Conservation (phyloP, 1,284 basidiomycete genomes). For the Pulveroboletus sp. region DNA sequence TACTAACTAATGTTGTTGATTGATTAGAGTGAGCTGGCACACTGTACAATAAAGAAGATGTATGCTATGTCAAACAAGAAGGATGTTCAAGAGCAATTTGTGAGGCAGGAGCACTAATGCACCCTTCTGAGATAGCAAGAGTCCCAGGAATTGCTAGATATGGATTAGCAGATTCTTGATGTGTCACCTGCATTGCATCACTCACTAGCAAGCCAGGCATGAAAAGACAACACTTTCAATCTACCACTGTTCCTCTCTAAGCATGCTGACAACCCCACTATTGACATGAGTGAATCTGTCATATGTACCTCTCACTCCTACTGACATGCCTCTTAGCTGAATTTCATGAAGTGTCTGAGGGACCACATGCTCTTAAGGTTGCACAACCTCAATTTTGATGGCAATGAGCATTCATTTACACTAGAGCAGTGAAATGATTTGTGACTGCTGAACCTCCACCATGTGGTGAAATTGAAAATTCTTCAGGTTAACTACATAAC, state of each 20-base stretch:
- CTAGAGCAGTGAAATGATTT: background rate
- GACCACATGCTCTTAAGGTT: background rate
- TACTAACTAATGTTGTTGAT: background rate
- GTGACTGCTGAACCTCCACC: background rate
- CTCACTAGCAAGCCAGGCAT: background rate
- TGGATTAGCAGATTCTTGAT: background rate
- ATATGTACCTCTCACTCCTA: background rate
- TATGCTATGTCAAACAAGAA: conserved; percentile 1
- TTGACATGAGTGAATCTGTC: background rate
- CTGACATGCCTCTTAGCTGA: background rate
- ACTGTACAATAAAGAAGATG: background rate
- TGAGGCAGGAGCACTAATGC: background rate
- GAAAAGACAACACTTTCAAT: conserved; percentile 1
- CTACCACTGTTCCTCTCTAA: background rate
- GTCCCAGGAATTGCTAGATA: accelerated
- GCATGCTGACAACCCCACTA: background rate
- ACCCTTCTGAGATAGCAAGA: background rate
- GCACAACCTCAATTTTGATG: background rate
- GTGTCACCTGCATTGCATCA: background rate
- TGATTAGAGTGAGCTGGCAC: background rate
- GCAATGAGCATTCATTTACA: background rate
- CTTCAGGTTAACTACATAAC: background rate
- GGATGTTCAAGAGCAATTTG: background rate
- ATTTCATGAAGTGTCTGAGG: background rate
- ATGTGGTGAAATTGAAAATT: background rate